Percentiles rank a stretch among this genome's conserved stretches.
Evolutionary conservation across 106 monocot species (phyloP).

Genomic region (Dendrobium nobile): DNA sequence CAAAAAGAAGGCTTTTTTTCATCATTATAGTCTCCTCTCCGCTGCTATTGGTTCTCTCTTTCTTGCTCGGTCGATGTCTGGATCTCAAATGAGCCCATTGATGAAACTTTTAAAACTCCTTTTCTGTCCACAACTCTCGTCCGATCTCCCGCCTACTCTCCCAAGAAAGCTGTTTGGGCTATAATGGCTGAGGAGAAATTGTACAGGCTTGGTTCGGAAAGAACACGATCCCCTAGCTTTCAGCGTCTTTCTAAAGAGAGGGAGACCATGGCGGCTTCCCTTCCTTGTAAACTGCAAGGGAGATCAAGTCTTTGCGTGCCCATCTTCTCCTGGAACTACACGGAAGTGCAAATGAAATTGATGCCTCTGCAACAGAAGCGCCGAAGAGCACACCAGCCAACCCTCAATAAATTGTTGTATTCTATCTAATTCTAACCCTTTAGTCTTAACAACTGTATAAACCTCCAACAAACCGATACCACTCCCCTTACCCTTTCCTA

Average conservation of each 20-base stretch:
- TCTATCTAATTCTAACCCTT: not conserved
- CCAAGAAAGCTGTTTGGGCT: slow-evolving; percentile 7
- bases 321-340: slow-evolving; percentile 3
- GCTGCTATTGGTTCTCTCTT: not conserved
- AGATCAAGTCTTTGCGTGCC: not conserved
- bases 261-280: not conserved
- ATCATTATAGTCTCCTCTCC: not conserved
- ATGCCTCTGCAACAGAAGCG: not conserved
- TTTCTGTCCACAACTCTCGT: not conserved
- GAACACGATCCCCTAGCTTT: slow-evolving; percentile 4
- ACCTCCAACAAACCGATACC: not conserved
- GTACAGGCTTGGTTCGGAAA: not conserved
- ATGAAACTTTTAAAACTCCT: slow-evolving; percentile 1
- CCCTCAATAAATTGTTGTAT: not conserved
- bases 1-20: not conserved
- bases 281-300: slow-evolving; percentile 5
- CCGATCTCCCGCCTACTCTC: not conserved
- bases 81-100: not conserved
- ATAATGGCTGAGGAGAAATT: not conserved
- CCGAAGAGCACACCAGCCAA: slow-evolving; percentile 7
- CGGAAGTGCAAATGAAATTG: not conserved
- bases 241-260: not conserved
- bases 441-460: not conserved
- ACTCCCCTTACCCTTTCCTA: not conserved
- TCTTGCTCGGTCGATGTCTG: not conserved